phyloP scores from a whole-genome alignment of 495 filamentous ascomycete species.

The Podospora conica region DNA sequence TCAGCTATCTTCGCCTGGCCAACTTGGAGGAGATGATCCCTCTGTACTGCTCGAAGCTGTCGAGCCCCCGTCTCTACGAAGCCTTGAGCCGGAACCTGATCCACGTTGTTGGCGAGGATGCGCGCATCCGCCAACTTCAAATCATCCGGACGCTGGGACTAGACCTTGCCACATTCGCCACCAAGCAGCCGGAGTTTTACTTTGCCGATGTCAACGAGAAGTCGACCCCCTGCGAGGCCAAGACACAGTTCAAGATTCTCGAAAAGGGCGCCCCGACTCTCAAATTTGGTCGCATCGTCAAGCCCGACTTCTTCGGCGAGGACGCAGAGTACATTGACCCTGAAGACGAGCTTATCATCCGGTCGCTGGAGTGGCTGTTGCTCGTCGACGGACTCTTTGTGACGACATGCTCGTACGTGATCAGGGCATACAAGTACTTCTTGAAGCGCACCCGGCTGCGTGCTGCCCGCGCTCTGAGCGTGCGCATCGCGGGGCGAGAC shows the following conservation, averaged over 20 bases:
- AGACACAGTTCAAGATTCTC: conserved; percentile 46
- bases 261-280: conserved; percentile 36
- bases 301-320: conserved; percentile 59
- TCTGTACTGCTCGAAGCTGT: conserved; percentile 76
- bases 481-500: conserved; percentile 40
- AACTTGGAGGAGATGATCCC: conserved; percentile 71
- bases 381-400: conserved; percentile 63
- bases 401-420: conserved; percentile 61
- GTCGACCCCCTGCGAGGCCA: conserved; percentile 22
- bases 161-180: conserved; percentile 43
- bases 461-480: conserved; percentile 58
- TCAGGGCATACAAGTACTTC: conserved; percentile 64
- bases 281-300: conserved; percentile 46
- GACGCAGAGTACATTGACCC: conserved; percentile 44
- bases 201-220: conserved; percentile 37
- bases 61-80: conserved; percentile 39
- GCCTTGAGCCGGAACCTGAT: conserved; percentile 53
- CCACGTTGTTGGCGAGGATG: conserved; percentile 40
- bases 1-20: conserved; percentile 64
- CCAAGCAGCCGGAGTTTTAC: conserved; percentile 50
- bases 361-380: conserved; percentile 78
- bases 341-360: conserved; percentile 66
- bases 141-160: conserved; percentile 54
- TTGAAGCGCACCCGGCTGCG: conserved; percentile 53
- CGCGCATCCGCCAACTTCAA: conserved; percentile 52